These are phyloP conservation scores for Chimonanthus praecox DNA, from an alignment of 164 flowering plant genomes.

Conservation along the genomic window DNA sequence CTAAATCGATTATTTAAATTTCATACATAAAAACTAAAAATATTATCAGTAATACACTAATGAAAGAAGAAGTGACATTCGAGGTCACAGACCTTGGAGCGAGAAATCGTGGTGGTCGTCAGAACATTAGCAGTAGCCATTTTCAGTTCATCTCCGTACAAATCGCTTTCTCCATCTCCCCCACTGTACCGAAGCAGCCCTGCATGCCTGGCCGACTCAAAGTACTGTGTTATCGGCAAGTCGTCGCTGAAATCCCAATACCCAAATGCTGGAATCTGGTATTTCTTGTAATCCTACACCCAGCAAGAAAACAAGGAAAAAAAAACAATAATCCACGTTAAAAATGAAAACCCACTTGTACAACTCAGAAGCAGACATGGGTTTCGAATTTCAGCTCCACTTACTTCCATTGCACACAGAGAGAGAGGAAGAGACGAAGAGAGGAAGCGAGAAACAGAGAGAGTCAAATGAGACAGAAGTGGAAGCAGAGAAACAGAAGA, in stretches of 20 bases:
- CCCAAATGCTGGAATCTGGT: slow-evolving; percentile 58
- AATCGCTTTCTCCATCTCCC: slow-evolving; percentile 29
- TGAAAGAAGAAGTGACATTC: no score
- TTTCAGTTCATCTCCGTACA: slow-evolving; percentile 36
- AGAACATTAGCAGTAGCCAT: slow-evolving; percentile 10
- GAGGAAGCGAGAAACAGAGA: neutral
- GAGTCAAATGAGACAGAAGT: neutral
- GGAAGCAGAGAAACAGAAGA: neutral
- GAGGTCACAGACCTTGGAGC: slow-evolving; percentile 29
- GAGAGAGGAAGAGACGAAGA: neutral
- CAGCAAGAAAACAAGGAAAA: neutral
- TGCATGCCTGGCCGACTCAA: slow-evolving; percentile 62
- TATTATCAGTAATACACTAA: no score
- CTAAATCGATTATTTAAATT: no score
- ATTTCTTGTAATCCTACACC: slow-evolving; percentile 25
- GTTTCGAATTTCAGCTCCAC: neutral
- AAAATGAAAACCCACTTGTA: neutral
- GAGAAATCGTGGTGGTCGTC: slow-evolving; percentile 43
- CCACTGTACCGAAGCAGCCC: slow-evolving; percentile 35
- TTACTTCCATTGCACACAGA: neutral
- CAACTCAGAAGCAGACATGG: neutral
- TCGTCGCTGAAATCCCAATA: slow-evolving; percentile 60
- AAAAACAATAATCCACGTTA: neutral
- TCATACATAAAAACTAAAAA: no score
- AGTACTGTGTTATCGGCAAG: slow-evolving; percentile 64